Percentiles rank a stretch among this genome's conserved stretches.
phyloP scores from a whole-genome alignment of 2,329 filamentous ascomycete species.

The Teratosphaeria epicoccoides region DNA sequence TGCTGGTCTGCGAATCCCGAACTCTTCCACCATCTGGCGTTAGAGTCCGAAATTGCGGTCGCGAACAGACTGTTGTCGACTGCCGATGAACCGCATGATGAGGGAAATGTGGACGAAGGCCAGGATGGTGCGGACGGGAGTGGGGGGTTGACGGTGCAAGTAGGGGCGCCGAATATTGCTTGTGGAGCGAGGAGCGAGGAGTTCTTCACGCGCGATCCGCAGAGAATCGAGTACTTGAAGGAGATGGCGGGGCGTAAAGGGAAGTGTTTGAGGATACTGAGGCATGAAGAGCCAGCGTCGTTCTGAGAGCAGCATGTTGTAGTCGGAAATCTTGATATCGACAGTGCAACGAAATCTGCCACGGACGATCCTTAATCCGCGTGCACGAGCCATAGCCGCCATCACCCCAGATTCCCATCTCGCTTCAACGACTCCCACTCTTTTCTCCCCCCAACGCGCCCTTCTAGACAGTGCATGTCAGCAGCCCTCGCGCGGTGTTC shows the following conservation, averaged over 20 bases:
- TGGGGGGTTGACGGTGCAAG: slow-evolving; percentile 1
- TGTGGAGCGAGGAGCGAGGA: slow-evolving; percentile 29
- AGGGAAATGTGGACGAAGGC: slow-evolving; percentile 1
- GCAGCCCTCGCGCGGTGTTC: slow-evolving; percentile 1
- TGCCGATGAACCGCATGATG: not conserved
- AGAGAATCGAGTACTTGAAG: slow-evolving; percentile 25
- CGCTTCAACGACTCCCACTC: not conserved
- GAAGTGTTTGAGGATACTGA: slow-evolving; percentile 24
- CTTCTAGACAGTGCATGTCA: slow-evolving; percentile 6
- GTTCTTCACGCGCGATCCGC: slow-evolving; percentile 26
- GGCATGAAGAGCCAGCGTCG: not conserved
- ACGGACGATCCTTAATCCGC: not conserved
- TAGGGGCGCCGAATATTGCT: slow-evolving; percentile 22
- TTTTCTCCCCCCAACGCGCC: slow-evolving; percentile 1
- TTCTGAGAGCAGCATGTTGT: too few relatives aligned
- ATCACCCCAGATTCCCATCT: not conserved
- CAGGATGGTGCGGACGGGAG: not conserved
- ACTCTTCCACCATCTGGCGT: slow-evolving; percentile 30
- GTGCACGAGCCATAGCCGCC: not conserved
- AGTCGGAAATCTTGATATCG: too few relatives aligned
- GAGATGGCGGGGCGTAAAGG: slow-evolving; percentile 30
- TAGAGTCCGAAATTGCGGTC: slow-evolving; percentile 28
- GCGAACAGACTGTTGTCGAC: slow-evolving; percentile 9
- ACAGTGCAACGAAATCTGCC: not conserved
- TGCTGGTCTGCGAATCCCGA: slow-evolving; percentile 31